Evolutionary conservation across 2,329 filamentous ascomycete genomes (phyloP).

Genomic region (Didymella segeticola): DNA sequence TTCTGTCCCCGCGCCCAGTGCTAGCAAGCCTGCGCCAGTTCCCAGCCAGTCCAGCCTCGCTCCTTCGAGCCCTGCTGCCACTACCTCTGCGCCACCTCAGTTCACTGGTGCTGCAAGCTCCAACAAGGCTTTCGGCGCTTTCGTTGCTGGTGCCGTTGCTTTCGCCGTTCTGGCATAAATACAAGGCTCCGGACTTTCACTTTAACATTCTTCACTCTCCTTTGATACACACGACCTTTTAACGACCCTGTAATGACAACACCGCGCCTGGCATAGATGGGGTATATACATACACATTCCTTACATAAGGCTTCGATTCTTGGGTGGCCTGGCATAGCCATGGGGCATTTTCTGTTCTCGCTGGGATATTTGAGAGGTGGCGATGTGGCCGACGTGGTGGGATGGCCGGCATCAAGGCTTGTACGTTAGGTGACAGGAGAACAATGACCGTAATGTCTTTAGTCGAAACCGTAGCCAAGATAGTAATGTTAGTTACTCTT

Average conservation of each 20-base stretch:
- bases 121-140: constrained; percentile 33
- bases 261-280: constrained; percentile 13
- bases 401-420: constrained; percentile 6
- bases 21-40: constrained; percentile 11
- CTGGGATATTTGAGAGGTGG: neutral
- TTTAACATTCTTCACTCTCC: constrained; percentile 14
- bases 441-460: constrained; percentile 10
- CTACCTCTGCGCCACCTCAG: constrained; percentile 20
- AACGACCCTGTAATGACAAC: constrained; percentile 14
- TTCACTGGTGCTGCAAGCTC: constrained; percentile 35
- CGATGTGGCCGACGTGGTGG: neutral
- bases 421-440: constrained; percentile 3
- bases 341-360: constrained; percentile 13
- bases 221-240: constrained; percentile 9
- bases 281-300: constrained; percentile 11
- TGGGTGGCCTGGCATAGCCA: constrained; percentile 11
- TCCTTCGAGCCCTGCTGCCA: constrained; percentile 12
- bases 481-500: constrained; percentile 7
- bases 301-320: constrained; percentile 14
- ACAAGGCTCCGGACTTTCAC: neutral
- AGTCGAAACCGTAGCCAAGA: constrained; percentile 4
- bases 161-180: constrained; percentile 30
- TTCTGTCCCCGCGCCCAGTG: constrained; percentile 4
- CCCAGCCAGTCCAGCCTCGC: constrained; percentile 13
- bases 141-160: constrained; percentile 34